These are phyloP conservation scores for Neofusicoccum kwambonambiense DNA, from an alignment of 2,329 filamentous ascomycete species.

Conservation along the genomic window DNA sequence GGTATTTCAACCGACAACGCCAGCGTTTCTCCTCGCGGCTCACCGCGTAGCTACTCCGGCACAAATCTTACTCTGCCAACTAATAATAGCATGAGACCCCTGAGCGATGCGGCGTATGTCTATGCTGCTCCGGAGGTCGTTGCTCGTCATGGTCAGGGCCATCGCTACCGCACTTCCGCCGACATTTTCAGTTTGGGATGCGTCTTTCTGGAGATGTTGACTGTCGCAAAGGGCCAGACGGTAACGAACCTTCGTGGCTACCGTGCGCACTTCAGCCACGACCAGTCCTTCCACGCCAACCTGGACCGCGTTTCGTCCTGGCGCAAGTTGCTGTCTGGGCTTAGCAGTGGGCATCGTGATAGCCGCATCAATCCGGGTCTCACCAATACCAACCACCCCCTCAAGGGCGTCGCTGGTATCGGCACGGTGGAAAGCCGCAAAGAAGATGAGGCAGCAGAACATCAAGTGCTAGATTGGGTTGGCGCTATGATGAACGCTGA, in stretches of 20 bases:
- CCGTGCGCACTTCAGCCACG: constrained; percentile 31
- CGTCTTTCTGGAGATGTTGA: constrained; percentile 41
- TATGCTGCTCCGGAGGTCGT: constrained; percentile 41
- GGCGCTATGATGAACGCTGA: constrained; percentile 36
- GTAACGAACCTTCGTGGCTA: constrained; percentile 35
- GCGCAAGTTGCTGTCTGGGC: constrained; percentile 12
- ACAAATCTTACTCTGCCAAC: constrained; percentile 28
- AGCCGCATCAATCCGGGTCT: background rate
- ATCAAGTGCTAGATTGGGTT: constrained; percentile 35
- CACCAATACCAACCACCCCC: background rate
- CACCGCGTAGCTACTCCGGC: constrained; percentile 24
- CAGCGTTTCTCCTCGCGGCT: constrained; percentile 18
- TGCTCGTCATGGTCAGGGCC: constrained; percentile 29
- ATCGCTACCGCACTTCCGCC: constrained; percentile 28
- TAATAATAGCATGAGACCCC: constrained; percentile 23
- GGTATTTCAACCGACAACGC: constrained; percentile 26
- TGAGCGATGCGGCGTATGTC: constrained; percentile 36
- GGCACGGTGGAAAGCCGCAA: constrained; percentile 24
- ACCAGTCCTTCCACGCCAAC: constrained; percentile 40
- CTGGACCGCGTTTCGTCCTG: constrained; percentile 34
- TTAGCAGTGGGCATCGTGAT: constrained; percentile 6
- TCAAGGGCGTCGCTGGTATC: background rate
- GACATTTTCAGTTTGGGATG: constrained; percentile 43
- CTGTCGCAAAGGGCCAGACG: constrained; percentile 36
- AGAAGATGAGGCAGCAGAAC: constrained; percentile 31